A percentile compares a stretch with the other conserved stretches of the same genome.
phyloP scores from a whole-genome alignment of 169 alveolate genomes.

The Plasmodium yoelii region DNA sequence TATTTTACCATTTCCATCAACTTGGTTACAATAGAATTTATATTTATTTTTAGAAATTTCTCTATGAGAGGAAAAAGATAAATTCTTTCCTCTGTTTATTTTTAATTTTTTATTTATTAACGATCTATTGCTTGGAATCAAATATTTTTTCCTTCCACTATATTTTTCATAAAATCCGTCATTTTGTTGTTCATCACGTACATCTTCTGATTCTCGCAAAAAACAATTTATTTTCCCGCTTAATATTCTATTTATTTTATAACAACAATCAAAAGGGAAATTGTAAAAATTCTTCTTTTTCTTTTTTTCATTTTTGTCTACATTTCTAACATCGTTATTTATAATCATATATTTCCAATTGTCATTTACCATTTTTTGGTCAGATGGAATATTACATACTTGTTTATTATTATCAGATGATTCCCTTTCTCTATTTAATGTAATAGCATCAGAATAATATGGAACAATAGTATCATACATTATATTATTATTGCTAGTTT shows the following conservation, averaged over 20 bases:
- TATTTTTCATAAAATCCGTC: neutral
- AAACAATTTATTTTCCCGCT: conserved; percentile 27
- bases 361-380: neutral
- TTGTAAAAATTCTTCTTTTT: neutral
- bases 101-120: conserved; percentile 10
- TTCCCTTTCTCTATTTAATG: neutral
- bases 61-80: neutral
- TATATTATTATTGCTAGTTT: neutral
- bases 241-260: conserved; percentile 8
- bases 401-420: neutral
- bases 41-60: neutral
- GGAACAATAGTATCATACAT: neutral
- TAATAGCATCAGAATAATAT: neutral
- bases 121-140: conserved; percentile 11
- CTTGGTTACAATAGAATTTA: neutral
- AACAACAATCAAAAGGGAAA: conserved; percentile 27
- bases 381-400: neutral
- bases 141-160: conserved; percentile 12
- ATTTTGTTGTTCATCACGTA: neutral
- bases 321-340: neutral
- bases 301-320: conserved; percentile 2
- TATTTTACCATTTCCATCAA: neutral
- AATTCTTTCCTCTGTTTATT: neutral
- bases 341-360: neutral
- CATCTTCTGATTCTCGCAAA: conserved; percentile 3